Base-by-base conservation (phyloP, 768 basidiomycete species). In the Mycena albidolilacea region DNA sequence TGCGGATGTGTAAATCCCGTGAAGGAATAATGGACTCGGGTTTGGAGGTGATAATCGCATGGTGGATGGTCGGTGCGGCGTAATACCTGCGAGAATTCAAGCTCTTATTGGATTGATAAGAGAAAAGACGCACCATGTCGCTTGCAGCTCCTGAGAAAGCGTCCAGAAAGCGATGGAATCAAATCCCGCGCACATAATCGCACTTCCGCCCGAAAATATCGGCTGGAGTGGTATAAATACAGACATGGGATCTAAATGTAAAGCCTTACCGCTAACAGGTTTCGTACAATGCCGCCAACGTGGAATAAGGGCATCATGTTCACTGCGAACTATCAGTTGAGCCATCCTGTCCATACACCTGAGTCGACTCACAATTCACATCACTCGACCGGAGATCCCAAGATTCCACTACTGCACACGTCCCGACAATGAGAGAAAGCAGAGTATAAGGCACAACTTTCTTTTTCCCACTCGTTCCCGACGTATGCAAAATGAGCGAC, bases 301-400 rank as follows among this genome's bases (percentile, higher is more conserved):
- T 90, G 89, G 81, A 90, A 90, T 30, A 89, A 82, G 48, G 90
- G 89, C 90, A 88, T 89, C 82, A 88, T 82, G 65, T 84, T 85
- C 67, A 85, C 85, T 85, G 69, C 7, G 21, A 59, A 19, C 5
- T 2, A 55, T n/a, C 30, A 59, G 21, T 15, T 17, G 17, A 9
- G 3, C 23, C 23, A 62, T 23, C 23, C 41, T 11, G 10, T 7
- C 15, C 3, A 2, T 39, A 15, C 19, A 43, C 43, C 37, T 48
- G 14, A 62, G 2, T 38, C 44, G 3, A 61, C 67, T 37, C 77
- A 88, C 87, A 80, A 75, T 89, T 89, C 15, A 89, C 84, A 74
- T 87, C 85, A 41, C 72, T 76, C 43, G 78, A 68, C 48, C 77
- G 75, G 7, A 88, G 74, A 67, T 82, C 81, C 87, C 86, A 88